These are phyloP conservation scores for Citrullus amarus DNA, from an alignment of 306 rosid species.

Conservation along the genomic window DNA sequence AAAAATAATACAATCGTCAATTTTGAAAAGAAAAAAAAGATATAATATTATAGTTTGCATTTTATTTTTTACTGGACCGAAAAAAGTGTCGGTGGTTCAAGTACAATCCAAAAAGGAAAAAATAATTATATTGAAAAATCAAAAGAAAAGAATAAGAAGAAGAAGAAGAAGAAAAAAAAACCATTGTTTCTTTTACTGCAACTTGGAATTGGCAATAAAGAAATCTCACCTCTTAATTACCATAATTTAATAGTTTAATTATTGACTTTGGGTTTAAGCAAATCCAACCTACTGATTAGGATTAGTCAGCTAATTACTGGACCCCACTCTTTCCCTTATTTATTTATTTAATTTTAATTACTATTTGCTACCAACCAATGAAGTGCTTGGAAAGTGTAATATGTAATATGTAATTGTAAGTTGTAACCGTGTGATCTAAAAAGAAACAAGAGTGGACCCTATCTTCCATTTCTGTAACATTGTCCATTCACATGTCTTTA, in stretches of 20 bases:
- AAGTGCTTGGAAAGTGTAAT: background rate
- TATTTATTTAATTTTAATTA: background rate
- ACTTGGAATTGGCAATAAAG: background rate
- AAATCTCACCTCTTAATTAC: background rate
- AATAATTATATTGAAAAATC: background rate
- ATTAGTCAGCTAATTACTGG: background rate
- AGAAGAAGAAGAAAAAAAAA: background rate
- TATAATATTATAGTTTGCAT: background rate
- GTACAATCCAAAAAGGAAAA: background rate
- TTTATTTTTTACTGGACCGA: background rate
- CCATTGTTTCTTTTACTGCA: background rate
- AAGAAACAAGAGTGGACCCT: background rate
- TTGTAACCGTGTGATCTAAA: slow-evolving; percentile 1
- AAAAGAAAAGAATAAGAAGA: too few relatives aligned
- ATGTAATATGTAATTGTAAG: background rate
- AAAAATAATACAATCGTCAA: too few relatives aligned
- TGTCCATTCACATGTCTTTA: background rate
- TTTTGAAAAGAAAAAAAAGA: background rate
- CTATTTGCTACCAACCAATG: background rate
- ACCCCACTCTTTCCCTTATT: background rate
- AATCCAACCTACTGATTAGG: background rate
- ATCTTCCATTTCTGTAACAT: background rate
- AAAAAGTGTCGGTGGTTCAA: background rate
- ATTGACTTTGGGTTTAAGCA: slow-evolving; percentile 5
- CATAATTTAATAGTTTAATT: background rate